Evolutionary conservation across 2,329 filamentous ascomycete species (phyloP), one percentile per base, ranked within the genome.

Genomic region (Chaetothyriales sp.): DNA sequence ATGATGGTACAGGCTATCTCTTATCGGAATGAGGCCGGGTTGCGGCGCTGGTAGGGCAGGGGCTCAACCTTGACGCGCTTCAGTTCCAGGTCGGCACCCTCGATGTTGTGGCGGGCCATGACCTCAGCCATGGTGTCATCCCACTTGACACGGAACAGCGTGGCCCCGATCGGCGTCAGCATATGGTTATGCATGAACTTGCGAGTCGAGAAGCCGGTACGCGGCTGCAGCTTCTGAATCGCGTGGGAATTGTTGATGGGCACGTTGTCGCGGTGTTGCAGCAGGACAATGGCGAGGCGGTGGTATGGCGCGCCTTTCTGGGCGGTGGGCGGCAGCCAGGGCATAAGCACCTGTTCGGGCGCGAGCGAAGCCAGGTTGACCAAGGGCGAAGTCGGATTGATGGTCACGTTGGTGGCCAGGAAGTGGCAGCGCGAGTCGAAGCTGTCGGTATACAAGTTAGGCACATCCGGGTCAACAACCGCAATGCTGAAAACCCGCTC

Each of bases 241-340:
- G 87, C 68, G 52, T 72, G 69, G 42, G 70, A 70, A 22, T 76
- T 68, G 61, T 87, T 79, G 56, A 88, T 63, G 2, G 67, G 69
- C 55, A 75, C 61, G 49, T 76, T 79, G 49, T 79, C 71, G 48
- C 76, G 72, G 68, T 98, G 92, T 70, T 94, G 80, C 47, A 96
- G 73, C 19, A 98, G 72, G 64, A 92, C 84, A 53, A 96, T 71
- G 46, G 83, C 82, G 50, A 96, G 74, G 49, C 92, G 84, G 68
- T 96, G 92, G 70, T 96, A 95, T 1, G 86, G 86, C 1, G 83
- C 78, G 51, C 92, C 92, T 72, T 92, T 94, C 65, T 95, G 85
- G 0, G 87, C 82, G 63, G 84, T 86, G 1, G 92, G 84, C 0
- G 90, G 83, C 20, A 89, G 72, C 86, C 90, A 98, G 1, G 87